Evolutionary conservation across 1,284 basidiomycete genomes (phyloP).

Genomic region (Sporisorium scitamineum): DNA sequence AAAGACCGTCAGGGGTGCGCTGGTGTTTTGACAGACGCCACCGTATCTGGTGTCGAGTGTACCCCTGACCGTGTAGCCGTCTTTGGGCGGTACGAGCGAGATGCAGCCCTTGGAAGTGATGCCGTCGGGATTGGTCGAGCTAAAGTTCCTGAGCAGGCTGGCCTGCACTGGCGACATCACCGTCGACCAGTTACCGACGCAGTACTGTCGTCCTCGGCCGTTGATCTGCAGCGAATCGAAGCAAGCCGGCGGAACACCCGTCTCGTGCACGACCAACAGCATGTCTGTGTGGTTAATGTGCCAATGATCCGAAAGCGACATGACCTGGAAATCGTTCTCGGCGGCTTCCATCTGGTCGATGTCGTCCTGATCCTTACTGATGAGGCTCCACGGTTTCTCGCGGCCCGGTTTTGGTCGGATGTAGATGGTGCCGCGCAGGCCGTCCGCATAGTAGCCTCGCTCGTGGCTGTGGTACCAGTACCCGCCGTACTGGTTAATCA

Average conservation of each 20-base stretch:
- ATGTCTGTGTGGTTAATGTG: slow-evolving; percentile 53
- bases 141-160: slow-evolving; percentile 38
- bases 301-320: slow-evolving; percentile 50
- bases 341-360: slow-evolving; percentile 51
- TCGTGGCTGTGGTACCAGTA: slow-evolving; percentile 58
- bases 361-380: slow-evolving; percentile 26
- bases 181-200: slow-evolving; percentile 32
- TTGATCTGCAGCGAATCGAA: slow-evolving; percentile 55
- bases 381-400: slow-evolving; percentile 46
- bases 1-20: slow-evolving; percentile 44
- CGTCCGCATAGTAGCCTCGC: slow-evolving; percentile 50
- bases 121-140: slow-evolving; percentile 37
- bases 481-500: slow-evolving; percentile 48
- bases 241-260: slow-evolving; percentile 52
- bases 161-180: slow-evolving; percentile 27
- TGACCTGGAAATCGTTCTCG: slow-evolving; percentile 41
- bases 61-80: slow-evolving; percentile 39
- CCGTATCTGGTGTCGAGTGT: slow-evolving; percentile 45
- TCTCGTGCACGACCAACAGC: slow-evolving; percentile 48
- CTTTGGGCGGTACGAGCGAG: slow-evolving; percentile 48
- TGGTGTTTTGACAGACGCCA: slow-evolving; percentile 49
- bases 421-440: slow-evolving; percentile 48
- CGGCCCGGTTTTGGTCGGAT: slow-evolving; percentile 39
- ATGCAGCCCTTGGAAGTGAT: slow-evolving; percentile 54
- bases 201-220: slow-evolving; percentile 52